A percentile compares a stretch with the other conserved stretches of the same genome.
phyloP scores from a whole-genome alignment of 768 basidiomycete species.

The Mycena rebaudengoi region DNA sequence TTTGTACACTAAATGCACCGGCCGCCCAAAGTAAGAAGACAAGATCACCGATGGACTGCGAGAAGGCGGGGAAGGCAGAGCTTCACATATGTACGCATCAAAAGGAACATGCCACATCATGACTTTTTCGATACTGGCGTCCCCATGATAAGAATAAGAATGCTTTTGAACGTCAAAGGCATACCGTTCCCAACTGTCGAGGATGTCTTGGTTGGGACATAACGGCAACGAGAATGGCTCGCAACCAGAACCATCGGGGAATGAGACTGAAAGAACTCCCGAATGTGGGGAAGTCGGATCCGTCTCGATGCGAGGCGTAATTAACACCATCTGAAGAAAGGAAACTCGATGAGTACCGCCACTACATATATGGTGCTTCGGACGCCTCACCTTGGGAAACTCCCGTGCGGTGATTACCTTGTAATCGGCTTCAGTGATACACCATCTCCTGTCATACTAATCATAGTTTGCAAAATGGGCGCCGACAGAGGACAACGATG shows the following conservation, averaged over 20 bases:
- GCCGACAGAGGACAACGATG: not conserved
- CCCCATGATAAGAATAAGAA: not conserved
- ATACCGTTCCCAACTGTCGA: slow-evolving; percentile 67
- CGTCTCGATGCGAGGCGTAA: slow-evolving; percentile 61
- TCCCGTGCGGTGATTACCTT: slow-evolving; percentile 74
- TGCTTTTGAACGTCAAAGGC: slow-evolving; percentile 29
- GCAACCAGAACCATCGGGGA: slow-evolving; percentile 68
- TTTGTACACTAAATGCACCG: slow-evolving; percentile 73
- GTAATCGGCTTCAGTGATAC: slow-evolving; percentile 66
- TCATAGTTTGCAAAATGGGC: not conserved
- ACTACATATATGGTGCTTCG: not conserved
- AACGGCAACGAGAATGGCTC: slow-evolving; percentile 68
- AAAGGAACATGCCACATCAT: slow-evolving; percentile 58
- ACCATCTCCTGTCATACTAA: slow-evolving; percentile 81
- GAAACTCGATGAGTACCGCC: not conserved
- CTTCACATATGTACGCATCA: slow-evolving; percentile 74
- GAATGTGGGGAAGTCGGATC: slow-evolving; percentile 55
- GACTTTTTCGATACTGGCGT: slow-evolving; percentile 60
- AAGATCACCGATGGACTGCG: slow-evolving; percentile 62
- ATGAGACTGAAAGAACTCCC: slow-evolving; percentile 61
- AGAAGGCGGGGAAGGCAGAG: slow-evolving; percentile 38
- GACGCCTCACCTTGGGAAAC: slow-evolving; percentile 58
- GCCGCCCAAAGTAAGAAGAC: slow-evolving; percentile 66
- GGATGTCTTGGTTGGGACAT: slow-evolving; percentile 55
- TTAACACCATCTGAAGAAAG: slow-evolving; percentile 66